phyloP scores from a whole-genome alignment of 192 early-diverging fungal species.

The Linnemannia schmuckeri region DNA sequence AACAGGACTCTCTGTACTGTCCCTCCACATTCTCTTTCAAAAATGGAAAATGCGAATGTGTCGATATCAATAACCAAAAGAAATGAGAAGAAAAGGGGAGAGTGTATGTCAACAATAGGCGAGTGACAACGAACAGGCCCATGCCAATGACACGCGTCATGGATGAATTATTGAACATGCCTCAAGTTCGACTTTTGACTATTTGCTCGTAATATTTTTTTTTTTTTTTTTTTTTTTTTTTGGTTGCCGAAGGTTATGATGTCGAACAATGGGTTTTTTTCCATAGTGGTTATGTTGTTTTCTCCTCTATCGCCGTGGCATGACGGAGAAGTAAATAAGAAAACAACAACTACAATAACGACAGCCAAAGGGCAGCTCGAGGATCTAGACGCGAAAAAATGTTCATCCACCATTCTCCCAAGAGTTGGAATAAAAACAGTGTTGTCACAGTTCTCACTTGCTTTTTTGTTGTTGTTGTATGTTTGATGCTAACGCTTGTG shows the following conservation, averaged over 20 bases:
- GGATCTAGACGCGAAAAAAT: not conserved
- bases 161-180: not conserved
- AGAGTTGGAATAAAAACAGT: not conserved
- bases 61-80: not conserved
- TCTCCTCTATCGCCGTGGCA: no score
- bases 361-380: not conserved
- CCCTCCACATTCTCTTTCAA: not conserved
- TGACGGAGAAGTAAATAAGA: not conserved
- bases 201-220: not conserved
- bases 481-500: not conserved
- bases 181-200: not conserved
- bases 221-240: not conserved
- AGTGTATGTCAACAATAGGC: not conserved
- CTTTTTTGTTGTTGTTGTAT: not conserved
- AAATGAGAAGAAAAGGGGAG: not conserved
- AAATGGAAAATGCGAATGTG: not conserved
- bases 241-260: no score
- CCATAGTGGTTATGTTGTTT: no score
- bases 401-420: not conserved
- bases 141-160: not conserved
- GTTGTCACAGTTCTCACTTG: not conserved
- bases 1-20: not conserved
- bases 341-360: not conserved
- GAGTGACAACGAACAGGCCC: not conserved
- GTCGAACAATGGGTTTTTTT: no score